These are phyloP conservation scores for Chenopodium berlandieri DNA, from an alignment of 148 eudicot genomes.

Conservation along the genomic window DNA sequence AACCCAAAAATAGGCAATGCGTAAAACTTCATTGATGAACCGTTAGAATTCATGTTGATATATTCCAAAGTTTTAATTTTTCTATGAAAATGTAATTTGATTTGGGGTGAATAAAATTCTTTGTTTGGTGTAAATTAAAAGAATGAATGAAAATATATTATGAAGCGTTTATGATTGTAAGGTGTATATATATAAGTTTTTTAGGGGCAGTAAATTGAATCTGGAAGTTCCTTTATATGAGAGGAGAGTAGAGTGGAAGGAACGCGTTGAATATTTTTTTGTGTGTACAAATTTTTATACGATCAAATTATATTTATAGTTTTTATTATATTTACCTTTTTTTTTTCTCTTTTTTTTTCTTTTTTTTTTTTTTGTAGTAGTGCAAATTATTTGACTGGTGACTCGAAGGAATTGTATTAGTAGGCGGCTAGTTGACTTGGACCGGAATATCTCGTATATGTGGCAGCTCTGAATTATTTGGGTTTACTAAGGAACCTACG, in stretches of 20 bases:
- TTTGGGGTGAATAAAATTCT: background rate
- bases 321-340: background rate
- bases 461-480: background rate
- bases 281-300: too few species aligned
- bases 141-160: background rate
- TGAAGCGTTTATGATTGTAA: background rate
- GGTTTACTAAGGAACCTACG: background rate
- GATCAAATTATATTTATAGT: background rate
- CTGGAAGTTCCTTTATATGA: slow-evolving; percentile 9
- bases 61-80: background rate
- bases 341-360: background rate
- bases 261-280: slow-evolving; percentile 14
- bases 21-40: slow-evolving; percentile 21
- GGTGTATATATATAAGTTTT: background rate
- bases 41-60: slow-evolving; percentile 14
- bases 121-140: background rate
- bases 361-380: background rate
- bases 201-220: slow-evolving; percentile 7
- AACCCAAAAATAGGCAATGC: slow-evolving; percentile 34
- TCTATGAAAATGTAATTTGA: background rate
- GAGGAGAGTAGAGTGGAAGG: slow-evolving; percentile 15
- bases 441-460: background rate
- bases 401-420: background rate
- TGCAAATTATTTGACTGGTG: slow-evolving; percentile 15
- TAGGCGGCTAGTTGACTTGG: slow-evolving; percentile 28